A percentile compares a stretch with the other conserved stretches of the same genome.
phyloP scores from a whole-genome alignment of 129 eudicot species.

The Chrysanthemum lavandulifolium region DNA sequence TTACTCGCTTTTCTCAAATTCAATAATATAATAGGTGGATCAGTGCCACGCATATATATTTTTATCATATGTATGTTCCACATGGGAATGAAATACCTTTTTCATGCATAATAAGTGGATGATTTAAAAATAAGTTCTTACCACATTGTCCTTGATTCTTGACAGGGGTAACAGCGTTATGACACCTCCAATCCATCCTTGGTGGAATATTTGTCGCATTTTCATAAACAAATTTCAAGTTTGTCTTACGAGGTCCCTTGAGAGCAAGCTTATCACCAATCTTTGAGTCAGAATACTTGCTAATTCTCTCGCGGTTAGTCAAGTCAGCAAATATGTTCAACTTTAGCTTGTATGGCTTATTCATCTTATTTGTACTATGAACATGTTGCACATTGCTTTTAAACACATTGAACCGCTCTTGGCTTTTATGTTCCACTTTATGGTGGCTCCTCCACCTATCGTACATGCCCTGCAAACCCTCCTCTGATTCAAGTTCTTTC shows the following conservation, averaged over 20 bases:
- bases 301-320: slow-evolving; percentile 55
- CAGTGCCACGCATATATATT: too few species aligned
- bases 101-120: too few species aligned
- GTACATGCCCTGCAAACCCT: slow-evolving; percentile 50
- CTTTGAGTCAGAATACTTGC: slow-evolving; percentile 49
- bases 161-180: slow-evolving; percentile 43
- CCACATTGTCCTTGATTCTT: slow-evolving; percentile 74
- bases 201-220: slow-evolving; percentile 38
- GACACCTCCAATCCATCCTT: slow-evolving; percentile 56
- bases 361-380: slow-evolving; percentile 54
- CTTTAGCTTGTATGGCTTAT: slow-evolving; percentile 59
- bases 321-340: slow-evolving; percentile 66
- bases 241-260: slow-evolving; percentile 23
- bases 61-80: too few species aligned
- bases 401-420: slow-evolving; percentile 59
- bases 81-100: too few species aligned
- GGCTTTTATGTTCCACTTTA: slow-evolving; percentile 37
- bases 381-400: slow-evolving; percentile 53
- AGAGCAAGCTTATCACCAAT: slow-evolving; percentile 25
- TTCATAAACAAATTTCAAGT: slow-evolving; percentile 32
- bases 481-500: slow-evolving; percentile 57
- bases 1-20: too few species aligned
- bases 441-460: slow-evolving; percentile 74
- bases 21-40: too few species aligned
- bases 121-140: background rate